These are phyloP conservation scores for Hsuehochloa calcarea DNA, from an alignment of 176 grass and related monocot species.

Conservation along the genomic window DNA sequence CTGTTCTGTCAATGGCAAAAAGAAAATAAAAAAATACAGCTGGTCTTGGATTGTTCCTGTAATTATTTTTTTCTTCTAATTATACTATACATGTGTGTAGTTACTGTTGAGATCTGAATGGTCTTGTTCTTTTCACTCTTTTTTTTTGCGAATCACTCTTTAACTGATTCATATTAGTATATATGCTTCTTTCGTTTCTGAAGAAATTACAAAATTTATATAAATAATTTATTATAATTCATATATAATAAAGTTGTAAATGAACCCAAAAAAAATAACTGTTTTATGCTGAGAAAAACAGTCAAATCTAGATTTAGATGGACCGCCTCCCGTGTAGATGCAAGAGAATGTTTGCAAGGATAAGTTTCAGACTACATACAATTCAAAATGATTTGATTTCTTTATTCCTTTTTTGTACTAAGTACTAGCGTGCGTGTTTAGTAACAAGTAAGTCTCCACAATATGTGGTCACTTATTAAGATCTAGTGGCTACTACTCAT, in stretches of 20 bases:
- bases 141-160: neutral
- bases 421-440: neutral
- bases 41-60: neutral
- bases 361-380: neutral
- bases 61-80: neutral
- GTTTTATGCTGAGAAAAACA: too few species aligned
- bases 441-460: neutral
- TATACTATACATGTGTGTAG: neutral
- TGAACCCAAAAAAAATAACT: too few species aligned
- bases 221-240: too few species aligned
- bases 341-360: neutral
- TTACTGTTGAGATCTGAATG: conserved; percentile 37
- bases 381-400: neutral
- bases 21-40: neutral
- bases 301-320: too few species aligned
- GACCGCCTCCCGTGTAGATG: neutral
- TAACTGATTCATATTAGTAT: neutral
- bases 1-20: neutral
- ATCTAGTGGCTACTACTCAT: neutral
- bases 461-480: neutral
- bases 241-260: too few species aligned
- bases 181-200: neutral
- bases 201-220: too few species aligned
- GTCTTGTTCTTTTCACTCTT: neutral
- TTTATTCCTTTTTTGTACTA: neutral